Percentiles rank a stretch among this genome's conserved stretches.
Evolutionary conservation across 2,329 filamentous ascomycete species (phyloP).

Genomic region (Bipolaris victoriae): DNA sequence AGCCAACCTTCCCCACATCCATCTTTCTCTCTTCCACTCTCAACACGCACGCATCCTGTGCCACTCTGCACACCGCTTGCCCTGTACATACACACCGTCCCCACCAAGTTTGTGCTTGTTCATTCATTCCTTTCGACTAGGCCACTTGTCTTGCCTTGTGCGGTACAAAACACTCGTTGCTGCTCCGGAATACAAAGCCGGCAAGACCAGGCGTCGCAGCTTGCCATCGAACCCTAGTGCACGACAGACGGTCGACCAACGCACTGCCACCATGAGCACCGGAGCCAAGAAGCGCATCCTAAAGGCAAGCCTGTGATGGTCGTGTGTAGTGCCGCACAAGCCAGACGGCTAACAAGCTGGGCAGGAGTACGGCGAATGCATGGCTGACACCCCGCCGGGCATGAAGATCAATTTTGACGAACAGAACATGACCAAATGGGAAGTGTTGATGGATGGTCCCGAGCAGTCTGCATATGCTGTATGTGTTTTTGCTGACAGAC

Average conservation of each 20-base stretch:
- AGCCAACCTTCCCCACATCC: slow-evolving; percentile 21
- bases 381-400: slow-evolving; percentile 43
- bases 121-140: not conserved
- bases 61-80: slow-evolving; percentile 11
- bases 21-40: slow-evolving; percentile 13
- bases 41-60: slow-evolving; percentile 2
- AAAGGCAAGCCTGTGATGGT: slow-evolving; percentile 42
- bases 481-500: slow-evolving; percentile 38
- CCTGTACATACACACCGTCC: not conserved
- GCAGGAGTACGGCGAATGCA: slow-evolving; percentile 48
- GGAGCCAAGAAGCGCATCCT: slow-evolving; percentile 55
- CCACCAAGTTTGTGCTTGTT: slow-evolving; percentile 4
- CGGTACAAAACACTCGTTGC: not conserved
- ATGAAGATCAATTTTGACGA: slow-evolving; percentile 61
- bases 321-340: not conserved
- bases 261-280: slow-evolving; percentile 41
- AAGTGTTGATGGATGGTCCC: slow-evolving; percentile 70
- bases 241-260: slow-evolving; percentile 9
- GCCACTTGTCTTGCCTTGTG: not conserved
- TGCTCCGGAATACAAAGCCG: not conserved
- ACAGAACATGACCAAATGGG: slow-evolving; percentile 71
- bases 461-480: slow-evolving; percentile 69
- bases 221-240: slow-evolving; percentile 7
- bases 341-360: slow-evolving; percentile 15
- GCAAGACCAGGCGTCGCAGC: slow-evolving; percentile 9